phyloP scores from a whole-genome alignment of 176 grass and related monocot species.

The Thinopyrum elongatum region DNA sequence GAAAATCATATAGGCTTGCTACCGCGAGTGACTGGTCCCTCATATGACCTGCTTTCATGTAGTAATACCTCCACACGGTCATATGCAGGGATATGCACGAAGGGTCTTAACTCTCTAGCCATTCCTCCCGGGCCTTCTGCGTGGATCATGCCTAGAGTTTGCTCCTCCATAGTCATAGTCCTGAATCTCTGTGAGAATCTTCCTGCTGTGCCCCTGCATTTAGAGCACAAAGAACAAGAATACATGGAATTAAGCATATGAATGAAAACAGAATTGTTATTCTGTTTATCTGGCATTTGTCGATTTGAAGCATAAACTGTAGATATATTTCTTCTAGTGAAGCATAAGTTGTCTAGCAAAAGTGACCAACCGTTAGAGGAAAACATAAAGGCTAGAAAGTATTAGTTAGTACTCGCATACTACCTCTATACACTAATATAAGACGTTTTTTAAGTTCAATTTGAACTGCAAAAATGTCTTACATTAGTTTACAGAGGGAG shows the following conservation, averaged over 20 bases:
- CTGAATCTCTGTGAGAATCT: constrained; percentile 60
- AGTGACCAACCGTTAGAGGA: background rate
- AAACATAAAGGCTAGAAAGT: constrained; percentile 11
- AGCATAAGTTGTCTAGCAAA: background rate
- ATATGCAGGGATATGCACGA: constrained; percentile 3
- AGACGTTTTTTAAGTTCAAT: too few relatives aligned
- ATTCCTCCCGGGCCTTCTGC: constrained; percentile 62
- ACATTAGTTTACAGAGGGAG: too few relatives aligned
- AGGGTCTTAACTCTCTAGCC: constrained; percentile 38
- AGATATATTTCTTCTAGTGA: background rate
- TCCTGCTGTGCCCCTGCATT: constrained; percentile 57
- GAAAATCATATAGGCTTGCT: constrained; percentile 28
- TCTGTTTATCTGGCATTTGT: background rate
- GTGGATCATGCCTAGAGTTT: constrained; percentile 76
- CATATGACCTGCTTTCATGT: constrained; percentile 16
- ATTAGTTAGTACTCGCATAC: background rate
- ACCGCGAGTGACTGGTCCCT: constrained; percentile 4
- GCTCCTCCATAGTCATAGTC: constrained; percentile 87
- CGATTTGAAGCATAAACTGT: constrained; percentile 12
- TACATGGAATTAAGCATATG: background rate
- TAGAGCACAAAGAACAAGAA: constrained; percentile 2
- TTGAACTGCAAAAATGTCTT: too few relatives aligned
- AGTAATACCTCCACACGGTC: constrained; percentile 9
- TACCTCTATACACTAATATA: too few relatives aligned
- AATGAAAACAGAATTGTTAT: background rate